Base-by-base conservation (phyloP, 1,284 basidiomycete genomes). In the Cystobasidium slooffiae region DNA sequence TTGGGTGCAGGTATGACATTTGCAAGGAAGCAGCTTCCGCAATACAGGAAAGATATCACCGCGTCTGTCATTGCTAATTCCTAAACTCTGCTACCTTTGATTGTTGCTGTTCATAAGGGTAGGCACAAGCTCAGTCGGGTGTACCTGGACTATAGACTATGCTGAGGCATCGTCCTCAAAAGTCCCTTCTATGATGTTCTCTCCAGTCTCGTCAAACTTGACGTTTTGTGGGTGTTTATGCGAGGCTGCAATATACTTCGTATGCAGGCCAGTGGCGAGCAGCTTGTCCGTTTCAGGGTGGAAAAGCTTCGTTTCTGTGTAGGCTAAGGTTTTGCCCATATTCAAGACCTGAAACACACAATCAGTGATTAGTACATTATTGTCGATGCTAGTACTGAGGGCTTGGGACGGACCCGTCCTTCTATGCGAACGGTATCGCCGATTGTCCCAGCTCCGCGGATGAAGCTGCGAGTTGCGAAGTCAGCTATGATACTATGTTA, bases 231-330 rank as follows among this genome's bases (percentile, higher is more conserved):
- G 82, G 79, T 91, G 88, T 4, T 84, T 85, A 16, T 87, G 85
- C 6, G 90, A 91, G 81, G 88, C 91, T 16, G 90, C 91, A 74
- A 95, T 86, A 78, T 92, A 94, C 82, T 96, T 95, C 7, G 93
- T 95, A 80, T 95, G 93, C 14, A 80, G 78, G 18, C 80, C 80
- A 77, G 61, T 1, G n/a, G 92, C 91, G 12, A 92, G 88, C n/a
- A 93, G 82, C 63, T 90, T 87, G 0, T 91, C 90, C 8, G 72
- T 73, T 3, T 83, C 82, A 9, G 86, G 82, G 80, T 89, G 88
- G n/a, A 84, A 89, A 79, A 94, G 91, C 76, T 93, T 90, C 14
- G 91, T 85, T 0, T 89, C 86, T 6, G 91, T 92, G 81, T 89
- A 93, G 1, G 92, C 92, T 65, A 94, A 83, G n/a, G 87, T 90